Conservation (phyloP, 169 alveolate species). For the Toxoplasma gondii region DNA sequence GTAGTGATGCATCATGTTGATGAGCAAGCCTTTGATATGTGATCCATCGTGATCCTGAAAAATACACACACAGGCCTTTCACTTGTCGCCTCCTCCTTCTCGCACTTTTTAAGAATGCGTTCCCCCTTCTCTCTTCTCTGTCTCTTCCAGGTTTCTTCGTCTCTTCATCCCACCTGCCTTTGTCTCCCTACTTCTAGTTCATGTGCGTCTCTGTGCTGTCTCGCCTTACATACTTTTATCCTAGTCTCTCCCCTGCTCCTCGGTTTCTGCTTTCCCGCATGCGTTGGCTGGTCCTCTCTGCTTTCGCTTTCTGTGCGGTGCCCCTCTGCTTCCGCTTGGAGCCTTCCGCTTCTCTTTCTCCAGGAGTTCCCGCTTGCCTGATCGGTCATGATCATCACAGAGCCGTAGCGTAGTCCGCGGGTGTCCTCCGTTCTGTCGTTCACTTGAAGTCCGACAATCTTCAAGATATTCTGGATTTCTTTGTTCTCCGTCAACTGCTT, state of each 20-base stretch:
- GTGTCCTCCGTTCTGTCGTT: slow-evolving; percentile 80
- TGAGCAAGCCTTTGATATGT: slow-evolving; percentile 99
- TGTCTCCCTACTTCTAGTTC: no score
- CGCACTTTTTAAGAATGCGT: neutral
- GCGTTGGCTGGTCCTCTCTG: neutral
- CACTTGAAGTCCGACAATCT: slow-evolving; percentile 93
- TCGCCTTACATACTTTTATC: no score
- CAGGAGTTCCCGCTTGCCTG: slow-evolving; percentile 73
- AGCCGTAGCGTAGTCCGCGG: slow-evolving; percentile 96
- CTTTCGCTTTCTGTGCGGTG: neutral
- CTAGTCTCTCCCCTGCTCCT: neutral
- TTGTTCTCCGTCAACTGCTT: slow-evolving; percentile 94
- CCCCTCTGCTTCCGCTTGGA: no score
- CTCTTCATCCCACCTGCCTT: no score
- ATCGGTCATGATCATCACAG: slow-evolving; percentile 99
- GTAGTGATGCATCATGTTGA: slow-evolving; percentile 96
- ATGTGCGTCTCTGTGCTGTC: no score
- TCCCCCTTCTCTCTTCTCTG: neutral
- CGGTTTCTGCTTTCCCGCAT: neutral
- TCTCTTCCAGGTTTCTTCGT: no score
- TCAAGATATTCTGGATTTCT: slow-evolving; percentile 96
- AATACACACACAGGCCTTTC: neutral
- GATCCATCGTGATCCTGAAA: slow-evolving; percentile 98
- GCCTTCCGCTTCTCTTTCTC: neutral
- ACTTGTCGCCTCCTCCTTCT: neutral